Percentiles rank a stretch among this genome's conserved stretches.
These are phyloP conservation scores for Pestalotiopsis sp. DNA, from an alignment of 2,329 filamentous ascomycete genomes.

Conservation along the genomic window DNA sequence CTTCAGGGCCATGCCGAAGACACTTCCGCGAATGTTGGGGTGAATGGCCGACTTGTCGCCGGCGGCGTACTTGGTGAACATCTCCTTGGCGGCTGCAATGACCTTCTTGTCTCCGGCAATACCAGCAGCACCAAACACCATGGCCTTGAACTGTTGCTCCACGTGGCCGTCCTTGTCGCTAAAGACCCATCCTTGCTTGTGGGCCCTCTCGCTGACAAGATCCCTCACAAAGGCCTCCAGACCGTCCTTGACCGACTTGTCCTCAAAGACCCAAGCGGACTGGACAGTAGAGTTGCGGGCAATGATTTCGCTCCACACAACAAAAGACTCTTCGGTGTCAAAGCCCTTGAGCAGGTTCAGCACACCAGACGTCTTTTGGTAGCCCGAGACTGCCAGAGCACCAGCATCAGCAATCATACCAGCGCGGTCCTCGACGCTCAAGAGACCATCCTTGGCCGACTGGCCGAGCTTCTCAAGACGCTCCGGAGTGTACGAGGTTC, in stretches of 20 bases:
- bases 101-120: conserved; percentile 78
- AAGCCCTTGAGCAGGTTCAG: conserved; percentile 86
- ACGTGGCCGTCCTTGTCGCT: conserved; percentile 84
- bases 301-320: conserved; percentile 94
- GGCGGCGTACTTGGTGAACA: conserved; percentile 82
- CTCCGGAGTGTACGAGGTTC: conserved; percentile 83
- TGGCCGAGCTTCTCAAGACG: conserved; percentile 85
- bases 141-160: conserved; percentile 90
- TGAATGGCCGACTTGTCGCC: conserved; percentile 85
- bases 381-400: conserved; percentile 85
- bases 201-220: conserved; percentile 77
- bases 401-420: conserved; percentile 95
- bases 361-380: conserved; percentile 90
- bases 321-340: conserved; percentile 82
- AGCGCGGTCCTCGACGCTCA: conserved; percentile 88
- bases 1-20: conserved; percentile 83
- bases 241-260: conserved; percentile 71
- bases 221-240: conserved; percentile 83
- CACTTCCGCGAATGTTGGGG: conserved; percentile 85
- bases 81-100: conserved; percentile 80
- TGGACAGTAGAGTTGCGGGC: conserved; percentile 78
- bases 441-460: conserved; percentile 77
- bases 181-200: conserved; percentile 88
- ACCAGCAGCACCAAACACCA: conserved; percentile 86
- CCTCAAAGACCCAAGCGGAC: conserved; percentile 87